Base-by-base conservation (phyloP, 2,329 filamentous ascomycete species). In the Cytospora chrysosperma region DNA sequence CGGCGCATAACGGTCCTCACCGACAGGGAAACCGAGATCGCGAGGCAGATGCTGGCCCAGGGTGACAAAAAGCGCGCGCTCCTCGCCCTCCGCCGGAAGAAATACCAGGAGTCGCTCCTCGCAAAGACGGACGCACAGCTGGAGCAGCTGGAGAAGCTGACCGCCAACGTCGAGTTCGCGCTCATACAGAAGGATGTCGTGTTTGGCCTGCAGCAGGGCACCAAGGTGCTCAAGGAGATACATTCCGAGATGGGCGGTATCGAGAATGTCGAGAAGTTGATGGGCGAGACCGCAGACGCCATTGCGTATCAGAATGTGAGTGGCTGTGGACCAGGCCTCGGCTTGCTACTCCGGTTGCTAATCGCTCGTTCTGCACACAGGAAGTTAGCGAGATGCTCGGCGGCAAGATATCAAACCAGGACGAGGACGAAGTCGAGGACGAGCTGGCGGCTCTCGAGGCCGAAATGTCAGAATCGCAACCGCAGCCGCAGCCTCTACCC, bases 371-470 rank as follows among this genome's bases (percentile, higher is more conserved):
- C 34, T 21, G 40, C 58, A 2, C 69, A 68, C 71, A 96, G 91
- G 94, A 99, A 80, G 85, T 99, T 70, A 95, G 89, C 77, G 92
- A 96, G 56, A 91, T 97, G 85, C 85, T 99, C 3, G 91, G 89
- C 37, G 91, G 91, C 15, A 87, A 89, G 70, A 93, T 99, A 80
- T 92, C 93, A 17, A 95, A 93, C 72, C 90, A 96, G 71, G 95
- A 99, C 76, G 95, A 99, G 76, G 94, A 98, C 72, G 95, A 97
- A 72, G 95, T 99, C 37, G 95, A 99, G 74, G 93, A 97, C 72
- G 95, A 99, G 78, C 81, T 99, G 59, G 92, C 91, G 61, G 89
- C 88, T 1, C 82, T 99, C 68, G 90, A 93, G 75, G 81, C 81
- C 49, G 87, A 93, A 69, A 61, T 79, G 28, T 17, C 37, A 52